phyloP scores from a whole-genome alignment of 306 rosid species.

The Prunus armeniaca region DNA sequence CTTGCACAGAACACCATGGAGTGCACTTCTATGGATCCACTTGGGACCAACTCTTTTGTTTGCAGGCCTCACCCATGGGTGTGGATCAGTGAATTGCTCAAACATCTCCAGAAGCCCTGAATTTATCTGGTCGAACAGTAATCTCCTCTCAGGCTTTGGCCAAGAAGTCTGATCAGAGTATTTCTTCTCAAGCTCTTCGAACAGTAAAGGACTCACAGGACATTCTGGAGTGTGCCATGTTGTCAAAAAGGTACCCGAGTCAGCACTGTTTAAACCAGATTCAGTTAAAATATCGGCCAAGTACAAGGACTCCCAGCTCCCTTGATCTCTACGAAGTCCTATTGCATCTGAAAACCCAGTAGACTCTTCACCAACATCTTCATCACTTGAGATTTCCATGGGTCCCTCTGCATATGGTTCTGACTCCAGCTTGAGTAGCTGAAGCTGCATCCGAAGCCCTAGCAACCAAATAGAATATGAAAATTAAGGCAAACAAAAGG shows the following conservation, averaged over 20 bases:
- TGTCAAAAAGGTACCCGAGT: slow-evolving; percentile 33
- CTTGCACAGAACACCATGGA: slow-evolving; percentile 39
- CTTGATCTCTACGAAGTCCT: slow-evolving; percentile 33
- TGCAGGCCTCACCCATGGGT: slow-evolving; percentile 52
- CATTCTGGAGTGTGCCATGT: slow-evolving; percentile 59
- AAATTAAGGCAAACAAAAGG: slow-evolving; percentile 14
- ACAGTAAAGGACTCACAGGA: slow-evolving; percentile 57
- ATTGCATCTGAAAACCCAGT: slow-evolving; percentile 21
- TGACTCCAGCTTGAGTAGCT: slow-evolving; percentile 79
- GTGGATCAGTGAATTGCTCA: slow-evolving; percentile 39
- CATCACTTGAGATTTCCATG: slow-evolving; percentile 63
- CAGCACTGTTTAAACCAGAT: slow-evolving; percentile 46
- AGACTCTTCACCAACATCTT: slow-evolving; percentile 59
- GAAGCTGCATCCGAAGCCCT: slow-evolving; percentile 97
- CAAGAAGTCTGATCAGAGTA: slow-evolving; percentile 37
- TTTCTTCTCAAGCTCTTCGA: slow-evolving; percentile 73
- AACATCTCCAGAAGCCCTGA: slow-evolving; percentile 50
- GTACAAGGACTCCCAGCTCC: slow-evolving; percentile 69
- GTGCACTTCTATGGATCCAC: slow-evolving; percentile 30
- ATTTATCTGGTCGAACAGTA: slow-evolving; percentile 80
- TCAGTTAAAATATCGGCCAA: slow-evolving; percentile 48
- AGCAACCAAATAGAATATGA: slow-evolving; percentile 9
- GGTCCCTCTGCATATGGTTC: slow-evolving; percentile 62
- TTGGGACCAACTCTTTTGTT: slow-evolving; percentile 23
- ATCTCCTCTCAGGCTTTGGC: slow-evolving; percentile 63